phyloP scores from a whole-genome alignment of 129 eudicot genomes.

The Tagetes patula region DNA sequence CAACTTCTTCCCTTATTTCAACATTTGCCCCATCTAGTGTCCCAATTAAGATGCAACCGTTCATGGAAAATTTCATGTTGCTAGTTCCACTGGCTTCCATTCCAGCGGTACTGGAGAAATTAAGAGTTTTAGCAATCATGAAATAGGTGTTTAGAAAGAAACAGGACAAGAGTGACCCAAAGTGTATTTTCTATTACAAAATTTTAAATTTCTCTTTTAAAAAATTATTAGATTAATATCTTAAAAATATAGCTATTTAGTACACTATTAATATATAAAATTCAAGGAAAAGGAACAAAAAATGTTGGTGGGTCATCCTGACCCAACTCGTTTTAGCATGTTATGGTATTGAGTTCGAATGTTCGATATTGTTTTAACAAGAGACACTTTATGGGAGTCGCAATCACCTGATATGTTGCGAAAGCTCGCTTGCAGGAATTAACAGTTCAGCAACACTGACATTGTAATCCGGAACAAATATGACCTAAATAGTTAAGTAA shows the following conservation, averaged over 20 bases:
- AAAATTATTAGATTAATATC: not conserved
- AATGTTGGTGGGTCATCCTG: not conserved
- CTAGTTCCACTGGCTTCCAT: slow-evolving; percentile 99
- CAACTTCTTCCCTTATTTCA: slow-evolving; percentile 89
- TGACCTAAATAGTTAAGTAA: slow-evolving; percentile 48
- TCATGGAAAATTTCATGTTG: slow-evolving; percentile 97
- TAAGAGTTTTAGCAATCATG: slow-evolving; percentile 11
- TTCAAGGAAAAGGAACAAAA: not conserved
- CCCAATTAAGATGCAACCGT: slow-evolving; percentile 92
- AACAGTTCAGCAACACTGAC: slow-evolving; percentile 91
- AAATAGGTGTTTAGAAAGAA: not conserved
- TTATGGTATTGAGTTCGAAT: slow-evolving; percentile 13
- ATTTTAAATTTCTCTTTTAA: not conserved
- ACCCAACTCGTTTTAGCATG: not conserved
- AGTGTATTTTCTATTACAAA: not conserved
- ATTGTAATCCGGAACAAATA: slow-evolving; percentile 96
- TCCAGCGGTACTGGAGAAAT: slow-evolving; percentile 74
- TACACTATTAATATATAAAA: not conserved
- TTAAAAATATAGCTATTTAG: not conserved
- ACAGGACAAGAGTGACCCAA: not conserved
- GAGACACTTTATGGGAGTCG: slow-evolving; percentile 1
- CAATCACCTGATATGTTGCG: slow-evolving; percentile 87
- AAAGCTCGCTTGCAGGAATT: slow-evolving; percentile 94
- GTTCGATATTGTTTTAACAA: slow-evolving; percentile 17
- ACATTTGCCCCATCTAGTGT: slow-evolving; percentile 96